Percentiles rank a stretch among this genome's conserved stretches.
These are phyloP conservation scores for Aspergillus haitiensis DNA, from an alignment of 495 filamentous ascomycete species.

Conservation along the genomic window DNA sequence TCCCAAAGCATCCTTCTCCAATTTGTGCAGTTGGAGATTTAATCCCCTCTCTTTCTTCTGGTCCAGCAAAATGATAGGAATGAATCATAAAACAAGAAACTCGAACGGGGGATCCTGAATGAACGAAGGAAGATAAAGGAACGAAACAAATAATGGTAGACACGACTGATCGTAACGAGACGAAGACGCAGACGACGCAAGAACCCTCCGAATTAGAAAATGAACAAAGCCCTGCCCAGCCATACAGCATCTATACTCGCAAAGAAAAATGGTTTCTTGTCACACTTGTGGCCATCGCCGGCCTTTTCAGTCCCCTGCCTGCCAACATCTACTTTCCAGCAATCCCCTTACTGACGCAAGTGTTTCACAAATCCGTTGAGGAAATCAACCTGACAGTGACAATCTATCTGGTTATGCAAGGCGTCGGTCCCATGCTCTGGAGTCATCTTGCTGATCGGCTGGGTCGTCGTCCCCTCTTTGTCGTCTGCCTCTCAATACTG, in stretches of 20 bases:
- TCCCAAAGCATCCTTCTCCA: neutral
- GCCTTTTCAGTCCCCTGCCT: neutral
- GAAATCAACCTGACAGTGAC: slow-evolving; percentile 6
- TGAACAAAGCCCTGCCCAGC: neutral
- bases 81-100: too few relatives aligned
- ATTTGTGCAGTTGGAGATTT: neutral
- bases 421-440: slow-evolving; percentile 45
- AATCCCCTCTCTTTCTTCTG: neutral
- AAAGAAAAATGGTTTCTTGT: neutral
- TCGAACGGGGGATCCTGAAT: neutral
- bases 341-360: neutral
- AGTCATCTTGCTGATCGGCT: slow-evolving; percentile 41
- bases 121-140: neutral
- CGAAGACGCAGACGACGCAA: too few relatives aligned
- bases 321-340: slow-evolving; percentile 12
- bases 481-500: slow-evolving; percentile 42
- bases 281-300: neutral
- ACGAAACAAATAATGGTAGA: neutral
- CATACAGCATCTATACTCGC: neutral
- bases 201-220: too few relatives aligned
- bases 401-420: slow-evolving; percentile 32
- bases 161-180: neutral
- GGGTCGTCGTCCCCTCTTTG: slow-evolving; percentile 42
- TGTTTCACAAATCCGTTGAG: neutral
- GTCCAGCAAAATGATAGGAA: neutral